These are phyloP conservation scores for Baorangia bicolor DNA, from an alignment of 768 basidiomycete species.

Conservation along the genomic window DNA sequence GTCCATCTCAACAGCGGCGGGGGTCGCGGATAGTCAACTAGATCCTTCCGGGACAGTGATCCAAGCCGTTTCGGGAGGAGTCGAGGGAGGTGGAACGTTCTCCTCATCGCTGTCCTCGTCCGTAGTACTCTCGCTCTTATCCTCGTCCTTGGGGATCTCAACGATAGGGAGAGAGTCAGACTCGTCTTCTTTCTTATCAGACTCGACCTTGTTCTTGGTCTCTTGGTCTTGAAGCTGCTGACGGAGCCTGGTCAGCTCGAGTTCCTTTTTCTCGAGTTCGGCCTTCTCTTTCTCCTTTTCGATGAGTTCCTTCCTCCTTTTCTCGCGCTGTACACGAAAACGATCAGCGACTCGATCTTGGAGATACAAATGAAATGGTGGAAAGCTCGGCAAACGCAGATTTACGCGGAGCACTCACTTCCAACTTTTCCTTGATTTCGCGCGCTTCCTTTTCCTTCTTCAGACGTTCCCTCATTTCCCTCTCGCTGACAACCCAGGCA, in stretches of 20 bases:
- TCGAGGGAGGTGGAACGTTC: conserved; percentile 35
- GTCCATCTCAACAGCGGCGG: conserved; percentile 19
- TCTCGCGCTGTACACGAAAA: conserved; percentile 37
- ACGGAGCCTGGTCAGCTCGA: conserved; percentile 53
- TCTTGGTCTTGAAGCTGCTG: conserved; percentile 54
- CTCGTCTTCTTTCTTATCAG: conserved; percentile 45
- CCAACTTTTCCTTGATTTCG: conserved; percentile 63
- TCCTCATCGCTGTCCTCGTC: conserved; percentile 45
- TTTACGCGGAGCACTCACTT: conserved; percentile 46
- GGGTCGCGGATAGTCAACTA: conserved; percentile 32
- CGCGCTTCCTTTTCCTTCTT: conserved; percentile 71
- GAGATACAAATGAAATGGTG: conserved; percentile 4
- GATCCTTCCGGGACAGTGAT: conserved; percentile 26
- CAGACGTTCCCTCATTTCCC: conserved; percentile 71
- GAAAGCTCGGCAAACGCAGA: conserved; percentile 19
- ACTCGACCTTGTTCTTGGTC: conserved; percentile 44
- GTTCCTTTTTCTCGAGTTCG: conserved; percentile 64
- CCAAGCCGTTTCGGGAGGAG: conserved; percentile 31
- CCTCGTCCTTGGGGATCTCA: conserved; percentile 26
- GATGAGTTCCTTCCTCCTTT: conserved; percentile 41
- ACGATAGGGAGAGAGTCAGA: neutral
- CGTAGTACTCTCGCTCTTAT: conserved; percentile 33
- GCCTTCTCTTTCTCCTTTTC: conserved; percentile 59
- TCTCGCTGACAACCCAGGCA: conserved; percentile 73
- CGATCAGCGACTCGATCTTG: conserved; percentile 3